Conservation (phyloP, 2,329 filamentous ascomycete genomes). For the Blumeriella jaapii region DNA sequence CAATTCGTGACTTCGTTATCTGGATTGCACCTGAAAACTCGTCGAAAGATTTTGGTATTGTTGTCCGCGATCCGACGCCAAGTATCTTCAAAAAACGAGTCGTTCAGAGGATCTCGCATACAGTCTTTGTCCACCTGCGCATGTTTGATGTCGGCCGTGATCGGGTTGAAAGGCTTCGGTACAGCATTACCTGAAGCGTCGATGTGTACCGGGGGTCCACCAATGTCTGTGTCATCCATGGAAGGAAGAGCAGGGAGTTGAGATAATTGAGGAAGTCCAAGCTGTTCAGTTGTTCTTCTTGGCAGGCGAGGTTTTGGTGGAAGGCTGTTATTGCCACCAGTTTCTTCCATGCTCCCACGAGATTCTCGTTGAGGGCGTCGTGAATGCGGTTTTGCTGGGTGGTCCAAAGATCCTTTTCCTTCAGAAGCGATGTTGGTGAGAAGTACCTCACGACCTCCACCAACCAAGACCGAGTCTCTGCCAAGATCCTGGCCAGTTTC, state of each 20-base stretch:
- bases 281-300: slow-evolving; percentile 51
- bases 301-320: slow-evolving; percentile 47
- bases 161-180: slow-evolving; percentile 36
- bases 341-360: slow-evolving; percentile 14
- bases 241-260: slow-evolving; percentile 60
- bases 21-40: slow-evolving; percentile 93
- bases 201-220: slow-evolving; percentile 53
- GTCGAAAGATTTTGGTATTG: slow-evolving; percentile 88
- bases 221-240: slow-evolving; percentile 71
- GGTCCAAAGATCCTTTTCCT: slow-evolving; percentile 46
- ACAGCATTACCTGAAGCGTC: slow-evolving; percentile 41
- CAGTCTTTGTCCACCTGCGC: slow-evolving; percentile 77
- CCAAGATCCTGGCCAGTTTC: slow-evolving; percentile 48
- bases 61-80: slow-evolving; percentile 85
- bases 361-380: slow-evolving; percentile 13
- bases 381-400: slow-evolving; percentile 35
- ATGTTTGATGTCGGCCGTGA: slow-evolving; percentile 56
- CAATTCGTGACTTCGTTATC: slow-evolving; percentile 89
- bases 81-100: slow-evolving; percentile 73
- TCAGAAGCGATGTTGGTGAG: slow-evolving; percentile 51
- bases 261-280: slow-evolving; percentile 56
- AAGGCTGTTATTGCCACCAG: slow-evolving; percentile 35
- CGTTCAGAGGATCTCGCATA: slow-evolving; percentile 81
- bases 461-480: slow-evolving; percentile 59
- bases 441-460: slow-evolving; percentile 60